Evolutionary conservation across 179 eudicot genomes (phyloP), one percentile per base, ranked within the genome.

Genomic region (Kewa caespitosa): DNA sequence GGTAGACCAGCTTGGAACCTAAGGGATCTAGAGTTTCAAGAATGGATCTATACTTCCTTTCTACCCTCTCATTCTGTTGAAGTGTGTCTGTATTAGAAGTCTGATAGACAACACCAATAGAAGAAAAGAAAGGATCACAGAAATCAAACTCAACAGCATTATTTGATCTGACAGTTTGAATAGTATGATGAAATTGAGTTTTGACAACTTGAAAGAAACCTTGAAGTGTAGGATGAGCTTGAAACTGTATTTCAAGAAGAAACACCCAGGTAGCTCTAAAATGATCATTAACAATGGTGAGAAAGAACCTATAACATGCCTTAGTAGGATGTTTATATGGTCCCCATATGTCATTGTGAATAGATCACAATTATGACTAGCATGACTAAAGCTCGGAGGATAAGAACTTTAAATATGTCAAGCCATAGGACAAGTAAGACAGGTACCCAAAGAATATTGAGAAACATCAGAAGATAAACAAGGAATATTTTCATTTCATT

Each of bases 121-220:
- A 33, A 65, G 18, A 66, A 66, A 1, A 15, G 42, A 1, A 66
- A 7, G 41, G 30, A 38, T 2, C 28, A 66, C 70, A 39, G 13
- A 13, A 36, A 36, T 34, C 41, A 66, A 66, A 66, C 70, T 37
- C 70, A 12, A 66, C 36, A 5, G 70, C 31, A 66, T 66, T 66
- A 22, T 66, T 46, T 18, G 70, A 66, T 2, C 70, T 20, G 11
- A 52, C n/a, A 8, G 22, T 25, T 52, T 52, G 22, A 7, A 52
- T 52, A 8, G 11, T 52, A 28, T 3, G 7, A 23, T 52, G 5
- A 15, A 52, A 52, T 7, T 52, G 59, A 3, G 25, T 52, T 4
- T 22, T 10, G n/a, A 52, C 59, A 52, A 52, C 22, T 1, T 52
- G 5, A 23, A 52, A 11, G n/a, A 23, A 62, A 0, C 5, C 8